These are phyloP conservation scores for Kazachstania psychrophila DNA, from an alignment of 805 yeast species.

Conservation along the genomic window DNA sequence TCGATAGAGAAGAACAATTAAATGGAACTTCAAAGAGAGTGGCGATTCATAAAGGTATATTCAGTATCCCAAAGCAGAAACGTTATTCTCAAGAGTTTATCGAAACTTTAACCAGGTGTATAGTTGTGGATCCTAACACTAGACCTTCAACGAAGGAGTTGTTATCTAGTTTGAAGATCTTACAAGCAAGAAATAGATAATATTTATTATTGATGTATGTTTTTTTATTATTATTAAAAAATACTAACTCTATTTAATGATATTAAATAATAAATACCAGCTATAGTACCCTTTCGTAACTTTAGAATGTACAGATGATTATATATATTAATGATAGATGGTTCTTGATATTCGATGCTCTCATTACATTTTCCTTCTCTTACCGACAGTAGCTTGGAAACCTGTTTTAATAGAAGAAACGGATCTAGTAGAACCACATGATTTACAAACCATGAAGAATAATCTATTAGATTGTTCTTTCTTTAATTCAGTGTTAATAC, in stretches of 20 bases:
- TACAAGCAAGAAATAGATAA: not conserved
- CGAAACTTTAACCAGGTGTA: conserved; percentile 48
- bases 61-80: conserved; percentile 29
- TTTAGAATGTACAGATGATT: conserved; percentile 5
- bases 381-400: conserved; percentile 96
- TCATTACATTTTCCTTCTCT: conserved; percentile 56
- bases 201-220: not conserved
- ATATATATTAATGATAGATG: conserved; percentile 4
- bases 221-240: not conserved
- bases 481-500: conserved; percentile 90
- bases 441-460: conserved; percentile 94
- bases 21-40: conserved; percentile 74
- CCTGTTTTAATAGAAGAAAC: conserved; percentile 97
- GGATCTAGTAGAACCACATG: conserved; percentile 95
- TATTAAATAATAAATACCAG: not conserved
- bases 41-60: conserved; percentile 65
- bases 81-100: conserved; percentile 48
- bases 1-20: conserved; percentile 71
- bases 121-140: conserved; percentile 48
- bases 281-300: conserved; percentile 1
- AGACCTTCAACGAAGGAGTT: conserved; percentile 62
- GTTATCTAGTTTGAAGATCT: conserved; percentile 34
- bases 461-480: conserved; percentile 94
- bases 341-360: not conserved
- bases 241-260: too few species aligned